A percentile compares a stretch with the other conserved stretches of the same genome.
Conservation (phyloP, 345 rosid species). For the Abelmoschus esculentus region DNA sequence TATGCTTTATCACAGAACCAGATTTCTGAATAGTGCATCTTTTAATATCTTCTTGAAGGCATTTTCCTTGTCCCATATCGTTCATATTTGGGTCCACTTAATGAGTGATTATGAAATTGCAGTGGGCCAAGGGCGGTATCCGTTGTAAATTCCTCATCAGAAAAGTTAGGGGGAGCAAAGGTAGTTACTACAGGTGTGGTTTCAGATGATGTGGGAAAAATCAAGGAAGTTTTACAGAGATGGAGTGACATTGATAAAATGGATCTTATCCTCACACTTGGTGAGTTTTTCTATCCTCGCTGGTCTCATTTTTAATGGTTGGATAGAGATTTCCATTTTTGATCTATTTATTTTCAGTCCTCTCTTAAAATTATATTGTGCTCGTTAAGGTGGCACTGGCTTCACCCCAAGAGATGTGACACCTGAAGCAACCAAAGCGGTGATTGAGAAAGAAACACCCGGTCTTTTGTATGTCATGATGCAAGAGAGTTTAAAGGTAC, state of each 20-base stretch:
- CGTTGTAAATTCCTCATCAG: constrained; percentile 70
- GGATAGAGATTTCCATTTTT: background rate
- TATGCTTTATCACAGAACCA: background rate
- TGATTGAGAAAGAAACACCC: constrained; percentile 84
- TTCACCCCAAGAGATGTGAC: constrained; percentile 93
- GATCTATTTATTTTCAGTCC: background rate
- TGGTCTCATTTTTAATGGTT: background rate
- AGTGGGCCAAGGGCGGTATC: constrained; percentile 83
- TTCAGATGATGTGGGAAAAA: constrained; percentile 66
- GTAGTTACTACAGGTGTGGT: constrained; percentile 74
- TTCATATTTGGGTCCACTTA: constrained; percentile 22
- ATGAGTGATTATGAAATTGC: constrained; percentile 25
- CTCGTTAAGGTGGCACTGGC: constrained; percentile 77
- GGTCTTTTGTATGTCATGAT: constrained; percentile 88
- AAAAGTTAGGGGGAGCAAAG: constrained; percentile 75
- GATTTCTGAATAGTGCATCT: background rate
- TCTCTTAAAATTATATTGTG: too few species aligned
- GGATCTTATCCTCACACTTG: constrained; percentile 85
- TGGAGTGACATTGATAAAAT: constrained; percentile 76
- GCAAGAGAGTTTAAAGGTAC: constrained; percentile 95
- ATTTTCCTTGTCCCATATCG: background rate
- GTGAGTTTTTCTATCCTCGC: constrained; percentile 29
- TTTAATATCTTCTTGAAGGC: background rate
- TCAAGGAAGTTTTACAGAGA: constrained; percentile 52
- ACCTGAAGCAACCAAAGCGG: constrained; percentile 85